Evolutionary conservation across 2,329 filamentous ascomycete genomes (phyloP).

Genomic region (Saccharata proteae): DNA sequence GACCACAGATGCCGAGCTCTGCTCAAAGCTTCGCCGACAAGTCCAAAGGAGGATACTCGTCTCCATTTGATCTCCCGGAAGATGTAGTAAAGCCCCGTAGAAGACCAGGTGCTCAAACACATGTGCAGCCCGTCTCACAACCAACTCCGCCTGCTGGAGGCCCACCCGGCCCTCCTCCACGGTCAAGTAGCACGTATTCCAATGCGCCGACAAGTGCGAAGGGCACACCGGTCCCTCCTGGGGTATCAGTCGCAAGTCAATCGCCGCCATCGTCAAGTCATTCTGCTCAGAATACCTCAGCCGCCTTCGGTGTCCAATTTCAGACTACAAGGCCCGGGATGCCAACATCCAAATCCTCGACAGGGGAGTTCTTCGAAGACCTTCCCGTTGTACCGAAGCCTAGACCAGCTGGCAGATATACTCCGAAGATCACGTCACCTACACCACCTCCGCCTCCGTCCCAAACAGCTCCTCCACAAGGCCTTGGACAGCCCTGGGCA

Average conservation of each 20-base stretch:
- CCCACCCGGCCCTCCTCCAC: slow-evolving; percentile 39
- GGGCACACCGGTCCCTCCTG: slow-evolving; percentile 17
- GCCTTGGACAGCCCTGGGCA: neutral
- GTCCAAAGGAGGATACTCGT: slow-evolving; percentile 81
- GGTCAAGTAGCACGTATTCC: slow-evolving; percentile 49
- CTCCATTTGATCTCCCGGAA: slow-evolving; percentile 89
- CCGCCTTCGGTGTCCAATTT: slow-evolving; percentile 9
- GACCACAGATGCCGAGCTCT: slow-evolving; percentile 37
- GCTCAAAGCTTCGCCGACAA: slow-evolving; percentile 80
- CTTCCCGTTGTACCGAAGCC: slow-evolving; percentile 33
- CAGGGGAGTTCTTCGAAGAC: slow-evolving; percentile 37
- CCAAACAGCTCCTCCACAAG: neutral
- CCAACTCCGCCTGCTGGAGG: slow-evolving; percentile 20
- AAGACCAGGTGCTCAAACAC: slow-evolving; percentile 30
- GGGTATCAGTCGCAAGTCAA: slow-evolving; percentile 22
- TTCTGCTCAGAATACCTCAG: slow-evolving; percentile 19
- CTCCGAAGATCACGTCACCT: slow-evolving; percentile 18
- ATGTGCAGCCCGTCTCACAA: slow-evolving; percentile 10
- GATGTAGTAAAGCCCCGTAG: slow-evolving; percentile 63
- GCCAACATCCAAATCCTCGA: slow-evolving; percentile 17
- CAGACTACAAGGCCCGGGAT: slow-evolving; percentile 13
- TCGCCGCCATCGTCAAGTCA: slow-evolving; percentile 30
- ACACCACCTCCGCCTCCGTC: slow-evolving; percentile 13
- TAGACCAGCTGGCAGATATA: slow-evolving; percentile 25
- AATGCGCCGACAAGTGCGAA: slow-evolving; percentile 12